Percentiles rank a stretch among this genome's conserved stretches.
These are phyloP conservation scores for Rhodosporidiobolus odoratus DNA, from an alignment of 768 basidiomycete species.

Conservation along the genomic window DNA sequence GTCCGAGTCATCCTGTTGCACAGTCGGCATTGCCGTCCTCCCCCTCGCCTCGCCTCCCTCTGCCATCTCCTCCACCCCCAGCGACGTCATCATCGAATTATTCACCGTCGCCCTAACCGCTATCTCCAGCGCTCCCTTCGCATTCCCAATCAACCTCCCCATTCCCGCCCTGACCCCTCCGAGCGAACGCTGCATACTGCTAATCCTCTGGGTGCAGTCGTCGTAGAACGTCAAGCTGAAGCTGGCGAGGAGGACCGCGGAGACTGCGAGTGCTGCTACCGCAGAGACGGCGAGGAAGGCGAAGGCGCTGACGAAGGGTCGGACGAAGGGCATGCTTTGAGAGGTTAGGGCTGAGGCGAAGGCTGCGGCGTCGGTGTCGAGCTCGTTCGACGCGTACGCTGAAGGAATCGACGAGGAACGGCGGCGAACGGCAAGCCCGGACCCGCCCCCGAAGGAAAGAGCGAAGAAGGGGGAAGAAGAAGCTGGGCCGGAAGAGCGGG, in stretches of 20 bases:
- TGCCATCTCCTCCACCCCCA: not conserved
- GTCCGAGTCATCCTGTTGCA: not conserved
- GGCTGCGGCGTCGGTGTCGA: not conserved
- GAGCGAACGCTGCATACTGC: conserved; percentile 8
- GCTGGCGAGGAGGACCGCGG: conserved; percentile 25
- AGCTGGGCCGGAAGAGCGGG: not conserved
- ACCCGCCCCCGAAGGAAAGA: not conserved
- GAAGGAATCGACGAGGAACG: not conserved
- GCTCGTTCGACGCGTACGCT: not conserved
- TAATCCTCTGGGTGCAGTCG: conserved; percentile 21
- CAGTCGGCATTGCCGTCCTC: conserved; percentile 12
- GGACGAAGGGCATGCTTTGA: conserved; percentile 1
- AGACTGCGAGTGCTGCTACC: conserved; percentile 20
- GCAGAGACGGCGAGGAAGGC: conserved; percentile 30
- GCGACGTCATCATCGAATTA: not conserved
- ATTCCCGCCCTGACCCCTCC: conserved; percentile 21
- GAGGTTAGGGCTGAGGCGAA: not conserved
- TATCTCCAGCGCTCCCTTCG: conserved; percentile 14
- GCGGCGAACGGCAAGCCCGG: not conserved
- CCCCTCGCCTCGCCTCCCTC: not conserved
- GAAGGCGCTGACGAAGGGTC: conserved; percentile 16
- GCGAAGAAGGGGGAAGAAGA: not conserved
- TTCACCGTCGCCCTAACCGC: conserved; percentile 6
- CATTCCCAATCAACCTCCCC: conserved; percentile 23
- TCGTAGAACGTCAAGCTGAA: conserved; percentile 34